These are phyloP conservation scores for Naganishia liquefaciens DNA, from an alignment of 1,284 basidiomycete genomes.

Conservation along the genomic window DNA sequence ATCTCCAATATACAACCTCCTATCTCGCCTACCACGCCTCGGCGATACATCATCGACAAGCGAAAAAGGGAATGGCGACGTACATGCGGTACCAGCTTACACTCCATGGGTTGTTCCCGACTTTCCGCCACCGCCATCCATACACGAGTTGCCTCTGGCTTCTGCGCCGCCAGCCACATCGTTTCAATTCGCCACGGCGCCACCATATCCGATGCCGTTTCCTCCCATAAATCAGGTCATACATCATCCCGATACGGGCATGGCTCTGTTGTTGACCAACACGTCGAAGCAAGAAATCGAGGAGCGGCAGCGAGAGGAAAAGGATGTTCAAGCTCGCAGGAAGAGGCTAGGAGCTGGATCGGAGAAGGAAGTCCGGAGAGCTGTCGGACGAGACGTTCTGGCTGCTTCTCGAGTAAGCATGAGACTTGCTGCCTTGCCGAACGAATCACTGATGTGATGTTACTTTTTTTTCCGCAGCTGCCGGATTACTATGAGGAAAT, in stretches of 20 bases:
- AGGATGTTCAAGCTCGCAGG: slow-evolving; percentile 73
- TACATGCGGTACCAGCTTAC: slow-evolving; percentile 35
- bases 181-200: slow-evolving; percentile 52
- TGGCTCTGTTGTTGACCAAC: slow-evolving; percentile 70
- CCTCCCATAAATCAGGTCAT: slow-evolving; percentile 66
- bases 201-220: slow-evolving; percentile 54
- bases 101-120: slow-evolving; percentile 45
- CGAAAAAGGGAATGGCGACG: slow-evolving; percentile 48
- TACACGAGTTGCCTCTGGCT: slow-evolving; percentile 57
- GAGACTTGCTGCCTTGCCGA: neutral
- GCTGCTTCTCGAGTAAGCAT: slow-evolving; percentile 61
- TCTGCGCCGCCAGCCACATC: slow-evolving; percentile 58
- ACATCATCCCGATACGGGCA: slow-evolving; percentile 56
- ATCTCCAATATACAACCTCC: slow-evolving; percentile 66
- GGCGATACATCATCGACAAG: slow-evolving; percentile 58
- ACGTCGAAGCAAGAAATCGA: slow-evolving; percentile 62
- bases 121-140: slow-evolving; percentile 69
- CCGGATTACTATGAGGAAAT: slow-evolving; percentile 71
- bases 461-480: slow-evolving; percentile 56
- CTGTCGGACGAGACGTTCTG: slow-evolving; percentile 65
- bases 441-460: too few species aligned
- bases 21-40: slow-evolving; percentile 55
- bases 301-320: slow-evolving; percentile 62
- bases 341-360: slow-evolving; percentile 68
- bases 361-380: slow-evolving; percentile 66